These are phyloP conservation scores for Ceratocystis destructans DNA, from an alignment of 2,329 filamentous ascomycete species.

Conservation along the genomic window DNA sequence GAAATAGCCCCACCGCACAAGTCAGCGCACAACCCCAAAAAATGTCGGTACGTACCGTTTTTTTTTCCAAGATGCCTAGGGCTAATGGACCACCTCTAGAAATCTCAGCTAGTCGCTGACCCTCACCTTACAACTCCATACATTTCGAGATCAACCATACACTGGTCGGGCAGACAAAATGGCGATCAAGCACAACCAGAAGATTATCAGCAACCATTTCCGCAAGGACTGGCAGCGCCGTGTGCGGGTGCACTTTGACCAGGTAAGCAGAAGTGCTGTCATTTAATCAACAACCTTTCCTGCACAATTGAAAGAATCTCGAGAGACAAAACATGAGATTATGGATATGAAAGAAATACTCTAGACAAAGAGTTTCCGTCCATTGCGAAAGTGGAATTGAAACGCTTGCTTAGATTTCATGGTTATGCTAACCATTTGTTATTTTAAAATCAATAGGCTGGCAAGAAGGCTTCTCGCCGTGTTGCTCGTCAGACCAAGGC, in stretches of 20 bases:
- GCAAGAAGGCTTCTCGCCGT: conserved; percentile 87
- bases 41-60: conserved; percentile 20
- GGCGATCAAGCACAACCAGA: conserved; percentile 99
- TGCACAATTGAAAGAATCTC: conserved; percentile 5
- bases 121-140: conserved; percentile 17
- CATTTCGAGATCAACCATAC: conserved; percentile 19
- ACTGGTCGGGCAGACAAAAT: conserved; percentile 20
- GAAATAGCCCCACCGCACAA: conserved; percentile 16
- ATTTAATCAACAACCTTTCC: conserved; percentile 17
- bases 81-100: conserved; percentile 20
- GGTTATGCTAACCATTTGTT: conserved; percentile 20
- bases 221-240: conserved; percentile 99
- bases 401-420: not conserved
- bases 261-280: conserved; percentile 42
- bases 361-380: conserved; percentile 1
- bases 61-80: conserved; percentile 19
- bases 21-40: conserved; percentile 15
- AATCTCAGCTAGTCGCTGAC: conserved; percentile 19
- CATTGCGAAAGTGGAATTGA: conserved; percentile 1
- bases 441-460: conserved; percentile 48
- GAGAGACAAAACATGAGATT: conserved; percentile 13
- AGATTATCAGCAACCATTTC: conserved; percentile 97
- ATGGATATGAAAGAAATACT: conserved; percentile 6
- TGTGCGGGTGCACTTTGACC: conserved; percentile 98
- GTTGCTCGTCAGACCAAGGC: conserved; percentile 89